Evolutionary conservation across 352 stramenopile genomes (phyloP), one percentile per base, ranked within the genome.

Genomic region (Pythium coloratum): DNA sequence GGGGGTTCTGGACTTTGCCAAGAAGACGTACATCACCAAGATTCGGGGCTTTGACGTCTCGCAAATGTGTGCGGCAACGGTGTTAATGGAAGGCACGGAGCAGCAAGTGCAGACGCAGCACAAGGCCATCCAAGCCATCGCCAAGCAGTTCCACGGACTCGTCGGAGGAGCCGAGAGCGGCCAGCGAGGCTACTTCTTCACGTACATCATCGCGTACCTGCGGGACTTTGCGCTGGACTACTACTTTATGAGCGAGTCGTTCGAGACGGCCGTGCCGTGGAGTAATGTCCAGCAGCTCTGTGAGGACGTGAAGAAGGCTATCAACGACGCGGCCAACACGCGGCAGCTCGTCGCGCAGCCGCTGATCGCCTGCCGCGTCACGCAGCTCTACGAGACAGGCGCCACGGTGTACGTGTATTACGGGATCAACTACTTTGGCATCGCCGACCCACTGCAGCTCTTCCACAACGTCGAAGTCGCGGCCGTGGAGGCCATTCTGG

Each of bases 331-430:
- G 0, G 81, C 78, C 14, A 66, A 80, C 44, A 78, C 98, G 36
- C 80, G 84, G 24, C 40, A n/a, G 55, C 50, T 63, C 4, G 16
- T 30, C 2, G 84, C 91, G 26, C 72, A 80, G 9, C 92, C 94
- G 40, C 89, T 99, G 40, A 88, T 98, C 59, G 91, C 89, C 3
- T 96, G 90, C 67, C 88, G 96, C 20, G 84, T 99, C 32, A 98
- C 95, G 1, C 96, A 99, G 75, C 81, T 98, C 13, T 99, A 99
- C 71, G 92, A 97, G 50, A 96, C 97, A 13, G 95, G 95, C 55
- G 94, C 88, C 49, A 97, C 90, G 49, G 81, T 99, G 30, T 99
- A 99, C 72, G 97, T 98, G 67, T 99, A 99, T 76, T 97, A 98
- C 71, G 96, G 92, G 57, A 97, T 99, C 67, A 97, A 97, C 67